Percentiles rank a stretch among this genome's conserved stretches.
Evolutionary conservation across 495 filamentous ascomycete genomes (phyloP).

Genomic region (Margaritispora aquatica): DNA sequence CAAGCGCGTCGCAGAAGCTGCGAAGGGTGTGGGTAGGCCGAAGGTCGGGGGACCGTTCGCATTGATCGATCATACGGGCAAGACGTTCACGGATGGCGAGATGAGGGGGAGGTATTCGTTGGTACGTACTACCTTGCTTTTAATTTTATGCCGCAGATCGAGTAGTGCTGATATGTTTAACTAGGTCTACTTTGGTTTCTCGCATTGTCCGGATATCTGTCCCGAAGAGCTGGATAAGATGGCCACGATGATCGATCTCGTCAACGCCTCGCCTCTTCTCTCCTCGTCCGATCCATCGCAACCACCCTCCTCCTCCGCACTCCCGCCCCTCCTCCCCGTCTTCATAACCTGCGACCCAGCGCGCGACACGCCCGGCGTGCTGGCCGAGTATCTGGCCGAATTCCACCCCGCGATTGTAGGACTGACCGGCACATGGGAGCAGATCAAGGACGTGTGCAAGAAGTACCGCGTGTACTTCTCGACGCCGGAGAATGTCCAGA

Average conservation of each 20-base stretch:
- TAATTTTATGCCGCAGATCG: neutral
- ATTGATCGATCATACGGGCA: constrained; percentile 75
- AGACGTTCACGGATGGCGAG: constrained; percentile 65
- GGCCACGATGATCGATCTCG: constrained; percentile 84
- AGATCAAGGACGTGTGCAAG: constrained; percentile 88
- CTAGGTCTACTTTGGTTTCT: constrained; percentile 91
- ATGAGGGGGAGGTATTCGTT: constrained; percentile 82
- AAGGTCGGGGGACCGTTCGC: constrained; percentile 88
- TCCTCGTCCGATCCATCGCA: constrained; percentile 79
- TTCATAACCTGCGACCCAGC: constrained; percentile 96
- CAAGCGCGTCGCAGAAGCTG: constrained; percentile 78
- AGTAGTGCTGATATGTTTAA: neutral
- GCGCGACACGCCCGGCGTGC: constrained; percentile 77
- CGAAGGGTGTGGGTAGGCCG: constrained; percentile 85
- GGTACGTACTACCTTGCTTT: constrained; percentile 17
- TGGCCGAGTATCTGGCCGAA: constrained; percentile 80
- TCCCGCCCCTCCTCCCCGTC: constrained; percentile 48
- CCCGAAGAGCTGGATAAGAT: constrained; percentile 99
- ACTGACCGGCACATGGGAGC: constrained; percentile 86
- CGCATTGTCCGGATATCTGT: constrained; percentile 97
- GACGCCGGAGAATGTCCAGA: constrained; percentile 78
- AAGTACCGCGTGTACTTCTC: constrained; percentile 96
- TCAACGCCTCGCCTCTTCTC: constrained; percentile 41
- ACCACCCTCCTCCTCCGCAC: constrained; percentile 39
- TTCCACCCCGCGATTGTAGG: constrained; percentile 88